These are phyloP conservation scores for Polychytrium aggregatum DNA, from an alignment of 192 early-diverging fungal genomes.

Conservation along the genomic window DNA sequence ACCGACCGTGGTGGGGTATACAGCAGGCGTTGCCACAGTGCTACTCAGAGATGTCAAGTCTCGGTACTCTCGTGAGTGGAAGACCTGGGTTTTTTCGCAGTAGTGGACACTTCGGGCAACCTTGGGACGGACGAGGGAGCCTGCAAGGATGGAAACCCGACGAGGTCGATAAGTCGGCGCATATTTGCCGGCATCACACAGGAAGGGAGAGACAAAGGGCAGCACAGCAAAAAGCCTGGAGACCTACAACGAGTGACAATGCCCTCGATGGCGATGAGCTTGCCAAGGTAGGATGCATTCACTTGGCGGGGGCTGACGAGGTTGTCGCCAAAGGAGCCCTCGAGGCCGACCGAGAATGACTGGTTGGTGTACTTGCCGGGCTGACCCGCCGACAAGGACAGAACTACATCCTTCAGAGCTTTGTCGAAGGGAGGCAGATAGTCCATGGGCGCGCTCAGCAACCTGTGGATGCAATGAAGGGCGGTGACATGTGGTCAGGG, in stretches of 20 bases:
- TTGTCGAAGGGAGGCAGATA: conserved; percentile 75
- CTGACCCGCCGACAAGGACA: conserved; percentile 8
- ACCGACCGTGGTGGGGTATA: conserved; percentile 75
- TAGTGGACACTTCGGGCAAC: conserved; percentile 87
- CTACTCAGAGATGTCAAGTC: conserved; percentile 74
- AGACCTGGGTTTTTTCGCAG: conserved; percentile 69
- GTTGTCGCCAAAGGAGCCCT: conserved; percentile 85
- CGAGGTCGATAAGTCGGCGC: background rate
- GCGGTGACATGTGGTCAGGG: no score
- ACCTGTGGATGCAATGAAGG: conserved; percentile 19
- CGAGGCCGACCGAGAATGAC: conserved; percentile 67
- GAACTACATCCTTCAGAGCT: conserved; percentile 53
- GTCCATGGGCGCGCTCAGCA: conserved; percentile 66
- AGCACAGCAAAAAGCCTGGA: background rate
- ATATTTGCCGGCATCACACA: background rate
- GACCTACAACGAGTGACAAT: conserved; percentile 90
- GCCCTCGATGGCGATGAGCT: conserved; percentile 86
- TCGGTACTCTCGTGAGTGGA: conserved; percentile 72
- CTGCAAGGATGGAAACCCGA: conserved; percentile 17
- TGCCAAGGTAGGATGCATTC: conserved; percentile 66
- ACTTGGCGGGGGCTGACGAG: conserved; percentile 80
- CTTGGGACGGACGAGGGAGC: conserved; percentile 92
- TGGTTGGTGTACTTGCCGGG: conserved; percentile 15
- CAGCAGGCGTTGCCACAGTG: conserved; percentile 55
- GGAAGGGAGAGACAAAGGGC: background rate